phyloP scores from a whole-genome alignment of 805 yeast species.

The Kazachstania kunashirensis region DNA sequence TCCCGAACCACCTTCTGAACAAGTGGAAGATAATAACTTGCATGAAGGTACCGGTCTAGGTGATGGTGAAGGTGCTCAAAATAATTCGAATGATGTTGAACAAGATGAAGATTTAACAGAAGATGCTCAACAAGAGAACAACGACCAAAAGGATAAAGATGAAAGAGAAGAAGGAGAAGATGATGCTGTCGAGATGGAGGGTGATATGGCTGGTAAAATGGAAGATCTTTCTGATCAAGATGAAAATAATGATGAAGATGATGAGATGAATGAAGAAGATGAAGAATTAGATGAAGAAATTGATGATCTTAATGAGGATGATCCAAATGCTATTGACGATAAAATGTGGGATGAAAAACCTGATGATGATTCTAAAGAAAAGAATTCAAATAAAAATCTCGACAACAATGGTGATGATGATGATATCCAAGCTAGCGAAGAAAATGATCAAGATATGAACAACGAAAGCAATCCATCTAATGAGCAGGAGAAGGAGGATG shows the following conservation, averaged over 20 bases:
- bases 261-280: constrained; percentile 47
- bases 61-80: constrained; percentile 81
- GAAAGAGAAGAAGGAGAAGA: constrained; percentile 41
- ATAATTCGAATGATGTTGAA: constrained; percentile 74
- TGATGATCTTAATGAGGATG: constrained; percentile 80
- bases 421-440: constrained; percentile 32
- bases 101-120: constrained; percentile 87
- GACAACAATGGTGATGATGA: constrained; percentile 42
- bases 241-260: constrained; percentile 45
- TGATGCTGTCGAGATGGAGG: constrained; percentile 88
- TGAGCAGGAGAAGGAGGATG: constrained; percentile 31
- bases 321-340: constrained; percentile 91
- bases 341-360: constrained; percentile 97
- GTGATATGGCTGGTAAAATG: constrained; percentile 91
- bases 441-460: constrained; percentile 29
- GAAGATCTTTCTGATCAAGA: constrained; percentile 73
- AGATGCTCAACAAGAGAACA: constrained; percentile 62
- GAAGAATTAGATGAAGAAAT: constrained; percentile 81
- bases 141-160: constrained; percentile 60
- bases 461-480: constrained; percentile 29
- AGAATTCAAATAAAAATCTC: constrained; percentile 65
- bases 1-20: constrained; percentile 65
- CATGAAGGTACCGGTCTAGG: constrained; percentile 90
- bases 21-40: constrained; percentile 52
- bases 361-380: constrained; percentile 65